Evolutionary conservation across 2,329 filamentous ascomycete species (phyloP).

Genomic region (Colletotrichum sp.): DNA sequence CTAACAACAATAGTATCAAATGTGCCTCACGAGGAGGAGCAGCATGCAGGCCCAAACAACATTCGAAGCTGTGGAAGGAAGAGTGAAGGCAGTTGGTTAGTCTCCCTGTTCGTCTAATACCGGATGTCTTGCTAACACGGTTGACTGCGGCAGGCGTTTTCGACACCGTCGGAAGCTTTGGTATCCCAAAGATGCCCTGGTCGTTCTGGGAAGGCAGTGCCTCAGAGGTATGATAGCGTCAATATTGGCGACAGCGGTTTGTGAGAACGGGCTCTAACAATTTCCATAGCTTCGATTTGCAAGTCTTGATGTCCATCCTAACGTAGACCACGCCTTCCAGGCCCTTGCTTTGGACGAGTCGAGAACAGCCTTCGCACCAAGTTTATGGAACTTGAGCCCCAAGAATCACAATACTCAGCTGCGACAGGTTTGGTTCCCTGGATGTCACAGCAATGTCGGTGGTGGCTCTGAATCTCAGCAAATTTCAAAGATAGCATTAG

Average conservation of each 20-base stretch:
- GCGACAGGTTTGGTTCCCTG: conserved; percentile 56
- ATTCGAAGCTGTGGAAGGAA: not conserved
- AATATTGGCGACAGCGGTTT: too few species aligned
- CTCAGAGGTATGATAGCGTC: not conserved
- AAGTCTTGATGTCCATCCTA: conserved; percentile 23
- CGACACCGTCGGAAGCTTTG: conserved; percentile 56
- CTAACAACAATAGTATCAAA: not conserved
- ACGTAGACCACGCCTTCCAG: conserved; percentile 58
- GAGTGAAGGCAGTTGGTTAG: conserved; percentile 11
- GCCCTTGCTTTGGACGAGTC: conserved; percentile 59
- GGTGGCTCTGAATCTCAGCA: conserved; percentile 52
- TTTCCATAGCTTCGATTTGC: not conserved
- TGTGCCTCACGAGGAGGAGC: not conserved
- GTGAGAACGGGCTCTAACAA: too few species aligned
- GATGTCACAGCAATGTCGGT: conserved; percentile 64
- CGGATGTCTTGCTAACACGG: fast-evolving
- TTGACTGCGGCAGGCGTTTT: conserved; percentile 43
- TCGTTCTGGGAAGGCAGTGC: not conserved
- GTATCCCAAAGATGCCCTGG: conserved; percentile 25
- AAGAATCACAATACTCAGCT: conserved; percentile 22
- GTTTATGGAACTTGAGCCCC: conserved; percentile 29
- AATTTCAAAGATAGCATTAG: conserved; percentile 26
- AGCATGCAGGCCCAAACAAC: not conserved
- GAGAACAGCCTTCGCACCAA: conserved; percentile 35
- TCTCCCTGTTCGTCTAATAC: fast-evolving